Conservation (phyloP, 306 rosid genomes). For the Begonia fuchsioides region DNA sequence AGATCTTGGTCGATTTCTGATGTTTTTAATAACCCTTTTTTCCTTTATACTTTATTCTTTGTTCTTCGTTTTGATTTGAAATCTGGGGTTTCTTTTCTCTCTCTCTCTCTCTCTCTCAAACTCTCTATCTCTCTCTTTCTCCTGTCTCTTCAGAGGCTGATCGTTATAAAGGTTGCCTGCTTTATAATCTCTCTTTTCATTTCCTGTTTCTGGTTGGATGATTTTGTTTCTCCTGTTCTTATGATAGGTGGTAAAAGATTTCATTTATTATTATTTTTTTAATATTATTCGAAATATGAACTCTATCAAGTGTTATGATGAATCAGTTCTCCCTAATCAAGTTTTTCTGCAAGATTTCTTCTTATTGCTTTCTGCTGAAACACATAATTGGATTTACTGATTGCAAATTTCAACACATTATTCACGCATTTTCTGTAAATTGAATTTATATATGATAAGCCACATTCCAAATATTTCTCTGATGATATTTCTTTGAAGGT, state of each 20-base stretch:
- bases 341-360: no score
- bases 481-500: no score
- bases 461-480: no score
- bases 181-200: constrained; percentile 3
- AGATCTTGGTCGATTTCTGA: not conserved
- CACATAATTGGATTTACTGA: no score
- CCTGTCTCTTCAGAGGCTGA: not conserved
- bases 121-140: no score
- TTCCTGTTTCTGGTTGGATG: constrained; percentile 1
- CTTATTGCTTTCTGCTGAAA: no score
- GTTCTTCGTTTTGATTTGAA: not conserved
- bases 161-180: not conserved
- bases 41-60: not conserved
- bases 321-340: not conserved
- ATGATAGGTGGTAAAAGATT: no score
- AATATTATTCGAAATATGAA: not conserved
- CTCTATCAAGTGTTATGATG: constrained; percentile 3
- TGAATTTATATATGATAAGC: not conserved
- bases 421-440: no score
- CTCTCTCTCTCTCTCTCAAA: no score
- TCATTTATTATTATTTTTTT: not conserved
- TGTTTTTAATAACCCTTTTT: not conserved
- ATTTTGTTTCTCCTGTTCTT: not conserved
- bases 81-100: not conserved
- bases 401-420: no score